phyloP scores from a whole-genome alignment of 1,284 basidiomycete genomes.

The Cryptococcus deneoformans region DNA sequence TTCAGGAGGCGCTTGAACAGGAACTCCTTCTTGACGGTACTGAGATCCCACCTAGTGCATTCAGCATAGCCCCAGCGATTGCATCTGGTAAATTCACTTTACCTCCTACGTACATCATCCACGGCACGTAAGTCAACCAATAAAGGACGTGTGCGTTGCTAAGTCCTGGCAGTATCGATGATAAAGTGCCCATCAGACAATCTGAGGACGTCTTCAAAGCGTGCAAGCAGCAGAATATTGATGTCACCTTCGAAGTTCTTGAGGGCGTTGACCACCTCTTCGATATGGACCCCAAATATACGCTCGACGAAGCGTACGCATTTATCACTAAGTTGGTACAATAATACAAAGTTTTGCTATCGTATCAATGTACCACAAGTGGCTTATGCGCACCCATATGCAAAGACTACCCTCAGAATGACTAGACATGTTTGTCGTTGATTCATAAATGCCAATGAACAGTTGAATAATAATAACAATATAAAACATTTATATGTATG shows the following conservation, averaged over 20 bases:
- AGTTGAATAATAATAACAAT: too few species aligned
- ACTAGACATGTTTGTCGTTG: too few species aligned
- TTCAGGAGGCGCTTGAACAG: too few species aligned
- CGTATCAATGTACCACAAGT: too few species aligned
- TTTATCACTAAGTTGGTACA: background rate
- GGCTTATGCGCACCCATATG: too few species aligned
- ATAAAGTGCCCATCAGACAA: conserved; percentile 12
- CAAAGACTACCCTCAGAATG: too few species aligned
- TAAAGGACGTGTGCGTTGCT: too few species aligned
- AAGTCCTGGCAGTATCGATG: conserved; percentile 3
- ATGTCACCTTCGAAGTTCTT: conserved; percentile 1
- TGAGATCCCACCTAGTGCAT: too few species aligned
- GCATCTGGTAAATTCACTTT: conserved; percentile 4
- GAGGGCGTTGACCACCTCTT: conserved; percentile 12
- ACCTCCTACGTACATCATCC: conserved; percentile 8
- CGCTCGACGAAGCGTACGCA: background rate
- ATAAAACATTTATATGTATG: too few species aligned
- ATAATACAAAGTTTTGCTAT: too few species aligned
- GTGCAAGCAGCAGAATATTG: background rate
- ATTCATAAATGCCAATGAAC: too few species aligned
- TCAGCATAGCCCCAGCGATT: background rate
- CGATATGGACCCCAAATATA: background rate
- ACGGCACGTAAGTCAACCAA: conserved; percentile 10
- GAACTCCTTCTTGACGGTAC: too few species aligned
- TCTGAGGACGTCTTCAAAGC: conserved; percentile 9